These are phyloP conservation scores for Juglanconis juglandina DNA, from an alignment of 2,329 filamentous ascomycete species.

Conservation along the genomic window DNA sequence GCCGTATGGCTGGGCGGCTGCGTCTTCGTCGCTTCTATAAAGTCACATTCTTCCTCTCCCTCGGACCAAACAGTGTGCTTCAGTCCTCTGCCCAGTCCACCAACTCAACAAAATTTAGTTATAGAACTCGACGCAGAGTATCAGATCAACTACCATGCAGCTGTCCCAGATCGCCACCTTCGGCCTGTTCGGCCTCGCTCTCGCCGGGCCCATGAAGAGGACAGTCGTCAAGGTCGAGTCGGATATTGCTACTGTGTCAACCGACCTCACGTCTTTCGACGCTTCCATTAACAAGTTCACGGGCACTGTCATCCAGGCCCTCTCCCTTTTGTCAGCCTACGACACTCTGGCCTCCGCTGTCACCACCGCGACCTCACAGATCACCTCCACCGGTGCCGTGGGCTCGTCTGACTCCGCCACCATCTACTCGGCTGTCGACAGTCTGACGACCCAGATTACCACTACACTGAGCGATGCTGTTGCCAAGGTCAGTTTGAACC, in stretches of 20 bases:
- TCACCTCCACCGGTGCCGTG: slow-evolving; percentile 11
- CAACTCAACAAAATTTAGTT: no score
- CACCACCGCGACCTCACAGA: background rate
- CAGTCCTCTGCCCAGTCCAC: background rate
- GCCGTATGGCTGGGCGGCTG: no score
- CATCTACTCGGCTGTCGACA: slow-evolving; percentile 7
- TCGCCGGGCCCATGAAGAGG: slow-evolving; percentile 5
- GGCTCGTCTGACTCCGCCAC: slow-evolving; percentile 7
- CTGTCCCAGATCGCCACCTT: slow-evolving; percentile 10
- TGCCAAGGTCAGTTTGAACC: slow-evolving; percentile 2
- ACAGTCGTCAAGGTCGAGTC: slow-evolving; percentile 6
- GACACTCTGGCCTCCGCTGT: background rate
- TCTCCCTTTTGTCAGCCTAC: slow-evolving; percentile 9
- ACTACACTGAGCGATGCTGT: slow-evolving; percentile 5
- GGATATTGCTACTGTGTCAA: slow-evolving; percentile 6
- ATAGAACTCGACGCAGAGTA: no score
- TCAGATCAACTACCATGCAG: slow-evolving; percentile 4
- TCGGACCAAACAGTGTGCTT: background rate
- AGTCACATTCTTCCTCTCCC: no score
- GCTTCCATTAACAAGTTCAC: slow-evolving; percentile 12
- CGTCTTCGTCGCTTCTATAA: no score
- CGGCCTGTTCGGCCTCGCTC: slow-evolving; percentile 9
- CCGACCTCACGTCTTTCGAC: slow-evolving; percentile 12
- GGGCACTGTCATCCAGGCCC: slow-evolving; percentile 4
- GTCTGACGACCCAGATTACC: slow-evolving; percentile 10